These are phyloP conservation scores for Camelina neglecta DNA, from an alignment of 345 rosid species.

Conservation along the genomic window DNA sequence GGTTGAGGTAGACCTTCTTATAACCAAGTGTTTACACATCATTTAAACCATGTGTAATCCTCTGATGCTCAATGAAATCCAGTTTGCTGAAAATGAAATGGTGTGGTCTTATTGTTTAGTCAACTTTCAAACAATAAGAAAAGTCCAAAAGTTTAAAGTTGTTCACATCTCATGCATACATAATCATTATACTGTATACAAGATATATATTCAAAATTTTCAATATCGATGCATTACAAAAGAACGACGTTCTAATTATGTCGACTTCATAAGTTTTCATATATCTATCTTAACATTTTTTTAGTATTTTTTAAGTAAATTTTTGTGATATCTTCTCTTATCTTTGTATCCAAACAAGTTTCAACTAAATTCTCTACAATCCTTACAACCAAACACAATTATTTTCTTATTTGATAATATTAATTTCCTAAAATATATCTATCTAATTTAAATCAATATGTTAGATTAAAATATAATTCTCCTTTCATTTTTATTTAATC, in stretches of 20 bases:
- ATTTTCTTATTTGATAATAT: too few species aligned
- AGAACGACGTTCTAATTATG: background rate
- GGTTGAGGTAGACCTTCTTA: background rate
- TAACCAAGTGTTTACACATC: background rate
- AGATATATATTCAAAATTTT: background rate
- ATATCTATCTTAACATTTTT: background rate
- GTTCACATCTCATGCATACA: constrained; percentile 14
- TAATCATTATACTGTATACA: background rate
- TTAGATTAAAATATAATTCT: too few species aligned
- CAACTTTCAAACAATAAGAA: background rate
- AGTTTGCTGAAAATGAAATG: background rate
- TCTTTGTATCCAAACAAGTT: too few species aligned
- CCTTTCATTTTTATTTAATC: too few species aligned
- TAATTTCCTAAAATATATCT: too few species aligned
- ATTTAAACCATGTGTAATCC: background rate
- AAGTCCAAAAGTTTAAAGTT: constrained; percentile 5
- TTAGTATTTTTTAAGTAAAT: too few species aligned
- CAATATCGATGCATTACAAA: background rate
- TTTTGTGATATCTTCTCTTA: too few species aligned
- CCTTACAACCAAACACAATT: too few species aligned
- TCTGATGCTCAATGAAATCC: background rate
- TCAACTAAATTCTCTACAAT: too few species aligned
- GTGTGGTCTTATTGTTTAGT: constrained; percentile 1
- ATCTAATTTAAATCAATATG: too few species aligned
- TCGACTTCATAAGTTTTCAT: background rate